Conservation (phyloP, 148 eudicot genomes). For the Talinum fruticosum region DNA sequence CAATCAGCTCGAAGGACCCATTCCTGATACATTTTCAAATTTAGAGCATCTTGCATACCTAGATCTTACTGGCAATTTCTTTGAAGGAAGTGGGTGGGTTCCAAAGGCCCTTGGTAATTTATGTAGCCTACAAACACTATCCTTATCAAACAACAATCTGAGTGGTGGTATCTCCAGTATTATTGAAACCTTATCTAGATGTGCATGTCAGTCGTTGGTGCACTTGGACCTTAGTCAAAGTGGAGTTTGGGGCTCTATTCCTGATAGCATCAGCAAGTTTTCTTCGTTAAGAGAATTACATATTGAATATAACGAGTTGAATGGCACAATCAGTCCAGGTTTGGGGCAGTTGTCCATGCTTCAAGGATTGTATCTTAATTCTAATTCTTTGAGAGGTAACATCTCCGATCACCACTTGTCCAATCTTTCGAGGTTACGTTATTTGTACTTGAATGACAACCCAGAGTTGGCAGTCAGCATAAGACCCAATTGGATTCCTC, state of each 20-base stretch:
- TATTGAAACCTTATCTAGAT: background rate
- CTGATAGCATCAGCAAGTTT: constrained; percentile 15
- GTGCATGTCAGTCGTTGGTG: background rate
- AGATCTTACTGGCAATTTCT: background rate
- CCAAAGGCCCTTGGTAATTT: background rate
- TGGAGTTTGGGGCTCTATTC: constrained; percentile 18
- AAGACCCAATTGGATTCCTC: background rate
- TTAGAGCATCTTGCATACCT: background rate
- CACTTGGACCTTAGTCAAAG: constrained; percentile 15
- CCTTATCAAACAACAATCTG: background rate
- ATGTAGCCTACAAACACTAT: background rate
- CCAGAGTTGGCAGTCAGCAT: constrained; percentile 5
- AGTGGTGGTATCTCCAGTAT: background rate
- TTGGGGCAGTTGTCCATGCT: constrained; percentile 22
- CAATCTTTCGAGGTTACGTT: constrained; percentile 18
- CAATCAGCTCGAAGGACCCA: background rate
- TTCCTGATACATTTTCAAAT: background rate
- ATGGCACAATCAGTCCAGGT: constrained; percentile 9
- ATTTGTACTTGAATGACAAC: constrained; percentile 19
- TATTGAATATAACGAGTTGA: constrained; percentile 7
- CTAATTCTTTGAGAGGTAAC: constrained; percentile 20
- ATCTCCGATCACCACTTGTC: constrained; percentile 20
- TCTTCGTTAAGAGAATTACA: constrained; percentile 9
- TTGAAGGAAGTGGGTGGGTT: background rate
- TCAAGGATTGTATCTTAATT: constrained; percentile 3